Evolutionary conservation across 2,329 filamentous ascomycete species (phyloP).

Genomic region (Scopulariopsis brevicaulis): DNA sequence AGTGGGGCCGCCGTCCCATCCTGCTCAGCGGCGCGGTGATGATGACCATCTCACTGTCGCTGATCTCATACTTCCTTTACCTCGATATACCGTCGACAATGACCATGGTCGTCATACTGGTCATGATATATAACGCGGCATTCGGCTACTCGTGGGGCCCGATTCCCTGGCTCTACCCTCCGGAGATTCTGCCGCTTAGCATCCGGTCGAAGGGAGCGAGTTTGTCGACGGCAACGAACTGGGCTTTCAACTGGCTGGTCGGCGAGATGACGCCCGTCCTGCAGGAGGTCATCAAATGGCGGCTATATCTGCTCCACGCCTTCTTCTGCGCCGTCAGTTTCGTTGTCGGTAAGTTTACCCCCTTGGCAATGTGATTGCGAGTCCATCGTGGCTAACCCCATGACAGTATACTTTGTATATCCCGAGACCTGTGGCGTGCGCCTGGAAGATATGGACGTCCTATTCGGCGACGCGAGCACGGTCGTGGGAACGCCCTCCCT

Average conservation of each 20-base stretch:
- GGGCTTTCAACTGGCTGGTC: conserved; percentile 97
- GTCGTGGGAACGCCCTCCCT: conserved; percentile 67
- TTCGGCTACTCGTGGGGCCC: conserved; percentile 95
- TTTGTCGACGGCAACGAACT: conserved; percentile 91
- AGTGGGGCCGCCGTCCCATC: conserved; percentile 81
- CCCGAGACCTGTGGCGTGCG: conserved; percentile 93
- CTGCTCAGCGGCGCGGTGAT: conserved; percentile 79
- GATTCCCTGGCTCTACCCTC: conserved; percentile 95
- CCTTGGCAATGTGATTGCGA: background rate
- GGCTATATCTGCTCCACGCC: conserved; percentile 86
- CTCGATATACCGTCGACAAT: conserved; percentile 71
- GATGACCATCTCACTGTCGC: conserved; percentile 79
- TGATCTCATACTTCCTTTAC: conserved; percentile 93
- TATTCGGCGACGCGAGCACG: conserved; percentile 90
- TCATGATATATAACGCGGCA: conserved; percentile 97
- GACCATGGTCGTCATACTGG: conserved; percentile 78
- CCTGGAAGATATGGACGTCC: conserved; percentile 88
- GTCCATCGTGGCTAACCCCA: conserved; percentile 3
- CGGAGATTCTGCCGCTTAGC: conserved; percentile 94
- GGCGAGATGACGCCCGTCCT: conserved; percentile 90
- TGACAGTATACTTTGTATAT: conserved; percentile 86
- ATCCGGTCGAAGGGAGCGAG: conserved; percentile 96
- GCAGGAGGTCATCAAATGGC: conserved; percentile 87
- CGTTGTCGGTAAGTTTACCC: conserved; percentile 66
- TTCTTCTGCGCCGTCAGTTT: conserved; percentile 96